Evolutionary conservation across 768 basidiomycete species (phyloP).

Genomic region (Auricularia sp.): DNA sequence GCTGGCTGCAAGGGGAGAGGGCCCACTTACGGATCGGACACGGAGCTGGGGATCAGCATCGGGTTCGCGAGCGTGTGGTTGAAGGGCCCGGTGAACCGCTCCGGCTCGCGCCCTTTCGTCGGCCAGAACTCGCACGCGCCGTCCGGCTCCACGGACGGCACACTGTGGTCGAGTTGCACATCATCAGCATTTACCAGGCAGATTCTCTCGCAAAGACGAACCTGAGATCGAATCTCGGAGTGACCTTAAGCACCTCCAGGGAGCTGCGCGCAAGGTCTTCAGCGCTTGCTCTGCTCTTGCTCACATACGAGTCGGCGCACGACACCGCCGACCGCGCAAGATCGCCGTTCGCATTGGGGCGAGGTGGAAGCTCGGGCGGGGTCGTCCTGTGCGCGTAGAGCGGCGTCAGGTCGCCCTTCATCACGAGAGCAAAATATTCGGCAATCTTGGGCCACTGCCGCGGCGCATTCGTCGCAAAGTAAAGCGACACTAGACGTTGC

Average conservation of each 20-base stretch:
- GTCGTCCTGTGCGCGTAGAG: neutral
- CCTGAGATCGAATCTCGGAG: neutral
- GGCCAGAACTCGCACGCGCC: neutral
- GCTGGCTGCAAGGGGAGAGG: neutral
- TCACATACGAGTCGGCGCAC: neutral
- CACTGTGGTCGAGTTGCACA: neutral
- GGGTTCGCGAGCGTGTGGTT: conserved; percentile 3
- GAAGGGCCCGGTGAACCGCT: conserved; percentile 5
- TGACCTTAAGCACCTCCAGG: neutral
- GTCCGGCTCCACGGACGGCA: neutral
- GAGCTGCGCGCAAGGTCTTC: neutral
- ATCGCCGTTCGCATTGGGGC: neutral
- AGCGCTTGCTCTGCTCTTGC: neutral
- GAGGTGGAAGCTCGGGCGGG: neutral
- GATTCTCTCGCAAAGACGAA: too few species aligned
- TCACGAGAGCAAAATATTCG: neutral
- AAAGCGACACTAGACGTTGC: neutral
- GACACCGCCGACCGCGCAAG: neutral
- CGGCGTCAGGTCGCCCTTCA: neutral
- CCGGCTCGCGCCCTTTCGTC: neutral
- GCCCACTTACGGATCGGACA: neutral
- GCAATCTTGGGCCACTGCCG: neutral
- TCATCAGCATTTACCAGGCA: neutral
- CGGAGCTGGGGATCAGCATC: neutral
- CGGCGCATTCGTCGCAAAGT: neutral